These are phyloP conservation scores for Hygrophila difformis DNA, from an alignment of 257 asterid species.

Conservation along the genomic window DNA sequence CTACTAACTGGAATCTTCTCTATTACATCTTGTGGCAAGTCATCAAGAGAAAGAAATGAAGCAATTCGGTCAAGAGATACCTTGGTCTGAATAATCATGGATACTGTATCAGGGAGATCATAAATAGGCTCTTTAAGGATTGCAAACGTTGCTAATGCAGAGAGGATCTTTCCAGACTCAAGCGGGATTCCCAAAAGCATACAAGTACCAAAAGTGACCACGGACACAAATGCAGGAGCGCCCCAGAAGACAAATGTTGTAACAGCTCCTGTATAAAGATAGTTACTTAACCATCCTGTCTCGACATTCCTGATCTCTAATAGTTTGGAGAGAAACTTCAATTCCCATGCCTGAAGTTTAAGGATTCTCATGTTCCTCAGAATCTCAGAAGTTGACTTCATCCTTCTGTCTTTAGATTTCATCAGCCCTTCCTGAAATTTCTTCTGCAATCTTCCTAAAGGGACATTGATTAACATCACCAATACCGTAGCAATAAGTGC, in stretches of 20 bases:
- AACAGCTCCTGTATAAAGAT: constrained; percentile 42
- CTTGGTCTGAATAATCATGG: constrained; percentile 79
- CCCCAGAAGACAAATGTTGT: constrained; percentile 58
- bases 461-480: constrained; percentile 70
- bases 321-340: constrained; percentile 65
- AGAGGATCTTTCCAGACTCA: constrained; percentile 69
- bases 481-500: constrained; percentile 46
- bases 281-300: constrained; percentile 62
- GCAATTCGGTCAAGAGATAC: constrained; percentile 90
- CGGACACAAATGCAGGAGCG: constrained; percentile 75
- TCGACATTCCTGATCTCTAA: constrained; percentile 48
- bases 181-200: constrained; percentile 69
- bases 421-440: constrained; percentile 60
- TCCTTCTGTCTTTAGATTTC: constrained; percentile 77
- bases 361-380: constrained; percentile 90
- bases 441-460: constrained; percentile 57
- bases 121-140: constrained; percentile 82
- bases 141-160: constrained; percentile 84
- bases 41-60: constrained; percentile 69
- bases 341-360: constrained; percentile 94
- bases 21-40: constrained; percentile 41
- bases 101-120: constrained; percentile 62
- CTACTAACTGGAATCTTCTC: constrained; percentile 47
- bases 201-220: constrained; percentile 62
- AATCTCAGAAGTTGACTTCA: constrained; percentile 86